Percentiles rank a stretch among this genome's conserved stretches.
These are phyloP conservation scores for Colletotrichum spinosum DNA, from an alignment of 2,329 filamentous ascomycete genomes.

Conservation along the genomic window DNA sequence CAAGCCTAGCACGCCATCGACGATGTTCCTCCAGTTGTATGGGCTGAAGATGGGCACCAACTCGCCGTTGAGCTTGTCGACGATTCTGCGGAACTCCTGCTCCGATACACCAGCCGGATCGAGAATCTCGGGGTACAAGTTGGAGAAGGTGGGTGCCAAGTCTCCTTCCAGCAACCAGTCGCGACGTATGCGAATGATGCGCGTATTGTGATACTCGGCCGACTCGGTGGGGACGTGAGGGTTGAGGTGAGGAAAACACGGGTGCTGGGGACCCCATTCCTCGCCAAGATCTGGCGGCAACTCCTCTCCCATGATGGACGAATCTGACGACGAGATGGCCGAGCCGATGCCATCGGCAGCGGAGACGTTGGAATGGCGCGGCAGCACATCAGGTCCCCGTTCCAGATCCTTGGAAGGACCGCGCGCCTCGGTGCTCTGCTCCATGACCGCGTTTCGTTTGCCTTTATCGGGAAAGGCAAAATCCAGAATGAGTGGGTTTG, in stretches of 20 bases:
- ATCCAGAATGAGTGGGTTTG: conserved; percentile 37
- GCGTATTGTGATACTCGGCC: conserved; percentile 79
- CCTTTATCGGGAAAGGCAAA: conserved; percentile 55
- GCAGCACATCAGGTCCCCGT: conserved; percentile 59
- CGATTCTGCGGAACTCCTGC: conserved; percentile 84
- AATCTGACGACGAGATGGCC: conserved; percentile 66
- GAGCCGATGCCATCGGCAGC: conserved; percentile 65
- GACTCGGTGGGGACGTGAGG: conserved; percentile 87
- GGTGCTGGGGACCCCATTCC: conserved; percentile 93
- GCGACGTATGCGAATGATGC: conserved; percentile 89
- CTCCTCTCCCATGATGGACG: conserved; percentile 73
- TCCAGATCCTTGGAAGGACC: conserved; percentile 66
- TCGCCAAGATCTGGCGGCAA: conserved; percentile 76
- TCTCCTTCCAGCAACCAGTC: conserved; percentile 95
- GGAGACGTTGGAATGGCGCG: conserved; percentile 61
- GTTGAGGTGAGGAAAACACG: conserved; percentile 94
- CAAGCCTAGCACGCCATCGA: conserved; percentile 83
- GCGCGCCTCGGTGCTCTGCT: conserved; percentile 49
- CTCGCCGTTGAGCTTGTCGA: conserved; percentile 84
- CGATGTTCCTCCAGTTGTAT: conserved; percentile 78
- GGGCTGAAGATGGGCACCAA: conserved; percentile 85
- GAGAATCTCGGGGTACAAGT: conserved; percentile 95
- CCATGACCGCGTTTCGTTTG: conserved; percentile 63
- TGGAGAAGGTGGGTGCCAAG: conserved; percentile 91
- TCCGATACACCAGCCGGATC: conserved; percentile 86